Conservation (phyloP, 2,329 filamentous ascomycete genomes). For the Penicillium sp. region DNA sequence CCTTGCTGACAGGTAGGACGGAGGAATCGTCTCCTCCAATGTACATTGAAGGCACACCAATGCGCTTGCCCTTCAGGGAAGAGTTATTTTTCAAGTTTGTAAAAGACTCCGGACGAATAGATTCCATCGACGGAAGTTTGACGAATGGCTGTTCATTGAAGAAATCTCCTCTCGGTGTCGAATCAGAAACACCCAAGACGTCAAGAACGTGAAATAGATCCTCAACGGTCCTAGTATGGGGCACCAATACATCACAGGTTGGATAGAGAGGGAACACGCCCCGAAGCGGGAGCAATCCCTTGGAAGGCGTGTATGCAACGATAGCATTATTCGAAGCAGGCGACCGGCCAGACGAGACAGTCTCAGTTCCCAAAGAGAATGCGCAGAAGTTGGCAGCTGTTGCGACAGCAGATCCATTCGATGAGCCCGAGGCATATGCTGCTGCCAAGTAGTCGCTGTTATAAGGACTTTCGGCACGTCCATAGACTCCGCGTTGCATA, state of each 20-base stretch:
- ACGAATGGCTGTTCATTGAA: constrained; percentile 60
- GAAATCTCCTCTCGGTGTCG: constrained; percentile 56
- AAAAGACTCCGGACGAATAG: constrained; percentile 44
- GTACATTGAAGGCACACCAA: constrained; percentile 61
- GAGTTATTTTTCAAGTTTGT: constrained; percentile 35
- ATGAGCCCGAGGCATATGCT: constrained; percentile 64
- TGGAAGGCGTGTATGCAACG: constrained; percentile 62
- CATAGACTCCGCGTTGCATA: constrained; percentile 63
- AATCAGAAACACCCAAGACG: constrained; percentile 55
- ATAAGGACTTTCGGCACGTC: constrained; percentile 63
- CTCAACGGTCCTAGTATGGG: constrained; percentile 57
- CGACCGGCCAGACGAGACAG: constrained; percentile 62
- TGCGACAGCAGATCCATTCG: constrained; percentile 61
- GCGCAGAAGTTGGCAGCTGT: constrained; percentile 58
- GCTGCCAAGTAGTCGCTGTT: constrained; percentile 60
- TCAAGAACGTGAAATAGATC: constrained; percentile 60
- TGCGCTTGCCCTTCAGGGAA: constrained; percentile 52
- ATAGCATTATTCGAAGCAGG: constrained; percentile 64
- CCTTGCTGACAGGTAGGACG: constrained; percentile 45
- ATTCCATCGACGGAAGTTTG: constrained; percentile 43
- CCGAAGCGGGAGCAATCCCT: constrained; percentile 58
- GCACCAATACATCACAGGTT: constrained; percentile 62
- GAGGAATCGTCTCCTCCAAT: constrained; percentile 48
- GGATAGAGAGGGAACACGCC: constrained; percentile 63
- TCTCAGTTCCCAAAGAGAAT: constrained; percentile 63